Evolutionary conservation across 2,329 filamentous ascomycete species (phyloP), one percentile per base, ranked within the genome.

Genomic region (Cladosporium sp.): DNA sequence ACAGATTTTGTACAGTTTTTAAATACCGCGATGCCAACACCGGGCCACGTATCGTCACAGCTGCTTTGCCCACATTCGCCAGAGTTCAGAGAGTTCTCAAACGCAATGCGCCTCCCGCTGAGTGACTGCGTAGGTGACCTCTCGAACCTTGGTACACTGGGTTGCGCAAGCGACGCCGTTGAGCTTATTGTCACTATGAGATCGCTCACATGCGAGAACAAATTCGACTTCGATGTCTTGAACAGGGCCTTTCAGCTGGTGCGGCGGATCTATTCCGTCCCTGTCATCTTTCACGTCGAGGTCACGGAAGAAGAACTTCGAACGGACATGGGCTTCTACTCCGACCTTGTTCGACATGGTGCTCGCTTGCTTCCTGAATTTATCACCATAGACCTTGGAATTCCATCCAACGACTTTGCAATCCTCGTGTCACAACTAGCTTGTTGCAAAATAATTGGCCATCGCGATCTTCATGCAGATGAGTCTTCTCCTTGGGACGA

Each of bases 351-450:
- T 25, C 36, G 24, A 17, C 49, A 52, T n/a, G 49, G 49, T 17
- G 9, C 37, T 19, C 49, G 49, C 19, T 24, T 52, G 13, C 35
- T 52, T 13, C 49, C 49, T 8, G 49, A 52, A 52, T 52, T 39
- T 3, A 35, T 35, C 37, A 52, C 49, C 1, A 19, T 52, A 17
- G 49, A 52, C 28, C 28, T 32, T 10, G 28, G 4, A 7, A 9
- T 32, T 9, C 28, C 28, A 4, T 10, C 9, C 28, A 7, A 5
- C 28, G 28, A 32, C 28, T 32, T 32, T 10, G 3, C 28, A 32
- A 7, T 7, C 28, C 28, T 32, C 4, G 12, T 32, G 28, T 32
- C 28, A 10, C 28, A 32, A 10, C 28, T 32, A 10, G 12, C 8
- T 9, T 32, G 4, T 10, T 32, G 8, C 28, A 32, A 32, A 9